Evolutionary conservation across 305 asterid species (phyloP), one percentile per base, ranked within the genome.

Genomic region (Lippia alba): DNA sequence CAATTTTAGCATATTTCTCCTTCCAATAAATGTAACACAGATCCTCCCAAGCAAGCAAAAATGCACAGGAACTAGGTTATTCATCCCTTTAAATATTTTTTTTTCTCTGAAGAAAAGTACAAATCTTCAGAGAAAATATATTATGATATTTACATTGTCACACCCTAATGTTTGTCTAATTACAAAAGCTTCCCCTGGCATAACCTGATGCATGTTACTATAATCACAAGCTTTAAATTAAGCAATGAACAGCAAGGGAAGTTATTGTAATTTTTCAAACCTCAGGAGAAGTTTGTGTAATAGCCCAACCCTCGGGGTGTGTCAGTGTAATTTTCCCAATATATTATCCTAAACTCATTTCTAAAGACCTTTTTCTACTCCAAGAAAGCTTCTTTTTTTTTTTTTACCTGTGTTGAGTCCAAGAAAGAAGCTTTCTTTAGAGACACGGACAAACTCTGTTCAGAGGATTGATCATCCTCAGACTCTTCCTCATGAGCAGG

Each of bases 401-500:
- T 55, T 12, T 14, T 55, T 72, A 82, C 87, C 87, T 74, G 76
- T 3, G n/a, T 50, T 30, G 71, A 39, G 64, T 70, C 67, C 69
- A 76, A 49, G 15, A 74, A 53, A 65, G 73, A 73, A 62, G 67
- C 74, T 81, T 77, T 79, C 69, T 72, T 81, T 66, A 73, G 66
- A 60, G 75, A 74, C 71, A 66, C 76, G 11, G 76, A 74, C 18
- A 74, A 61, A 56, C 79, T 76, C 65, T 72, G 63, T 53, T 65
- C 84, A 65, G 87, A 79, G 17, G 85, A 87, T 49, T 48, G 76
- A 69, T 87, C 96, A 68, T 81, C 88, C 76, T 86, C 96, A 5
- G 86, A 76, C 81, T 86, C 96, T 80, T 91, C 97, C 64, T 79
- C 85, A 50, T 86, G 96, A 76, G 86, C 76, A 61, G 90, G 78